phyloP scores from a whole-genome alignment of 176 grass and related monocot species.

The Coix lacrymajobi region DNA sequence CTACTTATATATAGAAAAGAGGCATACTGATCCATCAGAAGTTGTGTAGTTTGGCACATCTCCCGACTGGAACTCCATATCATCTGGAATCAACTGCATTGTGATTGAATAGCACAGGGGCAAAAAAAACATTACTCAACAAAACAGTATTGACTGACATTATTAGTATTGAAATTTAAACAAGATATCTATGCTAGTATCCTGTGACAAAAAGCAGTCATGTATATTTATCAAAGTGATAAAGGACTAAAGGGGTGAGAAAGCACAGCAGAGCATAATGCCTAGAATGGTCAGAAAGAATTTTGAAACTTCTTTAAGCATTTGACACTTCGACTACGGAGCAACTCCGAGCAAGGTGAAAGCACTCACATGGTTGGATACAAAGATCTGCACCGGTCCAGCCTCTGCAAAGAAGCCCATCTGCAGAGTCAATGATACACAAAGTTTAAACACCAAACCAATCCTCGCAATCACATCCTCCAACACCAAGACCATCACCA shows the following conservation, averaged over 20 bases:
- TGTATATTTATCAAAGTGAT: background rate
- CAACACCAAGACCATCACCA: background rate
- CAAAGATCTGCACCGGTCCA: constrained; percentile 93
- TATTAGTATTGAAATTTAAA: background rate
- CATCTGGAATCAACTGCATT: constrained; percentile 84
- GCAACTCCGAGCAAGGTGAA: background rate
- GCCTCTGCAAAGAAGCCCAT: constrained; percentile 99
- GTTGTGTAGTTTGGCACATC: constrained; percentile 94
- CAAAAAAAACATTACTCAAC: background rate
- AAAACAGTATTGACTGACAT: background rate
- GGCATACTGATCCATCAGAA: constrained; percentile 83
- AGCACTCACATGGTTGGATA: constrained; percentile 92
- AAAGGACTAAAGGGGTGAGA: background rate
- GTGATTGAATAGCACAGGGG: background rate
- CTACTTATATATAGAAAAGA: background rate
- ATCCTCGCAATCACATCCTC: background rate
- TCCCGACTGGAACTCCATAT: constrained; percentile 90
- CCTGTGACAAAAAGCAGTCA: background rate
- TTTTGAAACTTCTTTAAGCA: background rate
- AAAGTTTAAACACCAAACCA: background rate
- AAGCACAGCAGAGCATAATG: background rate
- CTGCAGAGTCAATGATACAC: constrained; percentile 34
- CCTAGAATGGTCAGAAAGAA: background rate
- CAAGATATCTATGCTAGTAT: background rate
- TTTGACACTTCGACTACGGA: background rate